Base-by-base conservation (phyloP, 305 asterid genomes). In the Fraxinus ornus region DNA sequence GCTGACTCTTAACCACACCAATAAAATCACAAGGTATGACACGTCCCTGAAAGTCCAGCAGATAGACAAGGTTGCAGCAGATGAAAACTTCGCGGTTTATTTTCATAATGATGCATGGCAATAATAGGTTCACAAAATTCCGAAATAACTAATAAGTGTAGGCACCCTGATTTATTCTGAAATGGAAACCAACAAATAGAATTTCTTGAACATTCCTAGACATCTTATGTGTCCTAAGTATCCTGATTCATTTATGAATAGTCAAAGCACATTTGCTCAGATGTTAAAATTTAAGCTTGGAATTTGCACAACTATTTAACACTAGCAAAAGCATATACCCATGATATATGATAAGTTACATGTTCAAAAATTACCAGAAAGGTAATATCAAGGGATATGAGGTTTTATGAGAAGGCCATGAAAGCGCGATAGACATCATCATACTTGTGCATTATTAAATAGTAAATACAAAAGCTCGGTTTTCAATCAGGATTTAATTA, bases 1-100 rank as follows among this genome's bases (percentile, higher is more conserved):
- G 98, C 88, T 97, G 99, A 86, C 98, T 97, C 93, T 93, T 91
- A 83, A 92, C 95, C 82, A 93, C 93, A 55, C 99, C 99, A 85
- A 96, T 96, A 89, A 96, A 96, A 86, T 96, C 99, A 81, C 98
- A 96, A 41, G 99, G 99, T 86, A 96, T 89, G 78, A 93, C 93
- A 82, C 98, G 99, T 3, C 99, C 99, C 99, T 97, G 96, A 82
- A 85, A 83, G 82, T 79, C 84, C 84, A 86, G n/a, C 82, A 87
- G 85, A 83, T 78, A 84, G 85, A 82, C 26, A 83, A 74, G 60
- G 30, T 78, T 82, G 82, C 41, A 87, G 85, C 72, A 81, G 47
- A 84, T 17, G 78, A 28, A 52, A 76, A 79, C 75, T 83, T 44
- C 72, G 66, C 4, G 32, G 28, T 68, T 70, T 39, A 55, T 78